A percentile compares a stretch with the other conserved stretches of the same genome.
These are phyloP conservation scores for Malassezia dermatis DNA, from an alignment of 1,284 basidiomycete genomes.

Conservation along the genomic window DNA sequence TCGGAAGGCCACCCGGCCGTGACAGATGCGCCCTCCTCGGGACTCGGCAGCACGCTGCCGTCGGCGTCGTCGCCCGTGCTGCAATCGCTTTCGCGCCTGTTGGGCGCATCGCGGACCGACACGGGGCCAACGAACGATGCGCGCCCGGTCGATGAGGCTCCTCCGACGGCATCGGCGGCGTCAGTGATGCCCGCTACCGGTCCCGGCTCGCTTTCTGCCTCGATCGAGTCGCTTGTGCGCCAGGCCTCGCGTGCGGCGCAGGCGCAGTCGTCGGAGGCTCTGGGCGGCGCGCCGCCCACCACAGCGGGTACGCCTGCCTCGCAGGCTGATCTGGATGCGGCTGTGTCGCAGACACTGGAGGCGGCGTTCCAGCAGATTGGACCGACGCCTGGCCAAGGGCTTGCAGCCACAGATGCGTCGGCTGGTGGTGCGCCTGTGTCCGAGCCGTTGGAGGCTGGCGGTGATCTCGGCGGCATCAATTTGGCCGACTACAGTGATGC, in stretches of 20 bases:
- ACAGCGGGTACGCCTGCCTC: not conserved
- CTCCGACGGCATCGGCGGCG: not conserved
- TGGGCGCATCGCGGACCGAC: not conserved
- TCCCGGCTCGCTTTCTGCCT: slow-evolving; percentile 11
- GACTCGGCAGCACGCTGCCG: not conserved
- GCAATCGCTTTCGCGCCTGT: slow-evolving; percentile 13
- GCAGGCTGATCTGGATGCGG: slow-evolving; percentile 31
- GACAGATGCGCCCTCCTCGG: not conserved
- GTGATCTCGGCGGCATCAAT: slow-evolving; percentile 26
- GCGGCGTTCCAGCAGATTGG: slow-evolving; percentile 34
- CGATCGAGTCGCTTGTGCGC: slow-evolving; percentile 15
- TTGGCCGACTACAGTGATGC: slow-evolving; percentile 34
- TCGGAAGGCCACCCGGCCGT: not conserved
- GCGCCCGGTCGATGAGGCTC: not conserved
- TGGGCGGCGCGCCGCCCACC: not conserved
- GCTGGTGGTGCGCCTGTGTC: not conserved
- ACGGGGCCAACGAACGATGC: not conserved
- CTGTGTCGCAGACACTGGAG: slow-evolving; percentile 32
- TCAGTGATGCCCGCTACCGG: slow-evolving; percentile 5
- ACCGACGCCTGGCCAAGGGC: not conserved
- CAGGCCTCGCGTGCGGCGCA: slow-evolving; percentile 11
- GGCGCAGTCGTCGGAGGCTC: not conserved
- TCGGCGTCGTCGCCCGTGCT: slow-evolving; percentile 14
- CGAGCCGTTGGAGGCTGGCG: not conserved
- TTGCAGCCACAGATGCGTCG: not conserved